Percentiles rank a stretch among this genome's conserved stretches.
Evolutionary conservation across 169 alveolate genomes (phyloP).

Genomic region (Ichthyophthirius multifiliis): DNA sequence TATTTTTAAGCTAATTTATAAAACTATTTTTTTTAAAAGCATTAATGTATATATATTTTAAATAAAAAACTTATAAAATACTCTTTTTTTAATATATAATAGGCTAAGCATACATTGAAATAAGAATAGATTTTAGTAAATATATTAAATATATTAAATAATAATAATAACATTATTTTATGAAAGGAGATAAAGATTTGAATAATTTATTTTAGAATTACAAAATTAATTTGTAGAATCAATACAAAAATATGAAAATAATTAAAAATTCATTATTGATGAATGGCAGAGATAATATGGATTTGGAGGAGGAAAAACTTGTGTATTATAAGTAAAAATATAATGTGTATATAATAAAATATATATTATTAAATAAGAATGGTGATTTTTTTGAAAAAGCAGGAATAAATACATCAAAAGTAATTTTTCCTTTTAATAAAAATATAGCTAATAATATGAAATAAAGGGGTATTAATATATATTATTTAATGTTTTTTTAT

Average conservation of each 20-base stretch:
- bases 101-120: no score
- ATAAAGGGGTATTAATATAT: conserved; percentile 52
- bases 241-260: conserved; percentile 20
- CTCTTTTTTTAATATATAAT: no score
- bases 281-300: conserved; percentile 65
- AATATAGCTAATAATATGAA: conserved; percentile 67
- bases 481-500: conserved; percentile 19
- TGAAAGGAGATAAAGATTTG: conserved; percentile 18
- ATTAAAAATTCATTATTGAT: conserved; percentile 16
- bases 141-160: no score
- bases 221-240: conserved; percentile 22
- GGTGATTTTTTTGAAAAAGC: conserved; percentile 84
- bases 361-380: conserved; percentile 31
- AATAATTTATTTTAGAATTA: conserved; percentile 20
- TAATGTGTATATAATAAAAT: neutral
- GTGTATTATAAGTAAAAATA: conserved; percentile 48
- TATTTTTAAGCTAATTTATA: no score
- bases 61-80: no score
- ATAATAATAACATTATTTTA: neutral
- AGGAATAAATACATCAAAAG: conserved; percentile 74
- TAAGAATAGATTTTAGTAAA: no score
- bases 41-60: no score
- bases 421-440: conserved; percentile 64
- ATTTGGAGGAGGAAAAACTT: conserved; percentile 74
- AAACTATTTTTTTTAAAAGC: no score